phyloP scores from a whole-genome alignment of 2,329 filamentous ascomycete genomes.

The Sclerotinia trifoliorum region DNA sequence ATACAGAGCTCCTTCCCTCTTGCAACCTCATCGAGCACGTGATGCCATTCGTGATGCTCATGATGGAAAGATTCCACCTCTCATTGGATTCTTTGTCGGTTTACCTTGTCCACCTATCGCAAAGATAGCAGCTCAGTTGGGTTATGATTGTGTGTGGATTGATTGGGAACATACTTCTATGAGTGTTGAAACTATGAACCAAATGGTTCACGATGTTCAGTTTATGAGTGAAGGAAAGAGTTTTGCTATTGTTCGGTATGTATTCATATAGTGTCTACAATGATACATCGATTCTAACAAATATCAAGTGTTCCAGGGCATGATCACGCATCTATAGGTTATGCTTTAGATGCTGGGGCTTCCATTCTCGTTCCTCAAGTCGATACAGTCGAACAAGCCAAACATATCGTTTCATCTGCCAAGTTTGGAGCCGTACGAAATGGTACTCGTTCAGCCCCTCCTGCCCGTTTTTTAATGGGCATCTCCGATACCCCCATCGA shows the following conservation, averaged over 20 bases:
- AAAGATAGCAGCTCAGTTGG: conserved; percentile 45
- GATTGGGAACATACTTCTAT: conserved; percentile 51
- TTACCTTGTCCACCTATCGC: conserved; percentile 44
- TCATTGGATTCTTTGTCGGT: conserved; percentile 46
- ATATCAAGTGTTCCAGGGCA: conserved; percentile 45
- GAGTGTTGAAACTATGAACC: conserved; percentile 51
- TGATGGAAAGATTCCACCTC: conserved; percentile 46
- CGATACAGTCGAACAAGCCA: conserved; percentile 48
- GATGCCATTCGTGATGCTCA: conserved; percentile 49
- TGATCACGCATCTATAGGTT: conserved; percentile 49
- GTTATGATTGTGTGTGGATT: conserved; percentile 47
- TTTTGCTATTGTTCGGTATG: conserved; percentile 47
- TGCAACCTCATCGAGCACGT: conserved; percentile 48
- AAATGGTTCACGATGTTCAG: conserved; percentile 49
- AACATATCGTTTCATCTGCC: conserved; percentile 45
- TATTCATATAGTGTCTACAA: background rate
- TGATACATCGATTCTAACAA: background rate
- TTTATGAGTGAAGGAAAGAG: conserved; percentile 48
- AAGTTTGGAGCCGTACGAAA: conserved; percentile 45
- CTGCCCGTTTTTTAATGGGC: conserved; percentile 44
- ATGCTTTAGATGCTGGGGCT: conserved; percentile 50
- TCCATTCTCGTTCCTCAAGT: conserved; percentile 49
- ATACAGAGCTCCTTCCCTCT: conserved; percentile 47
- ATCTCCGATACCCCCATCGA: conserved; percentile 44
- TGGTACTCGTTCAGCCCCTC: conserved; percentile 48